A percentile compares a stretch with the other conserved stretches of the same genome.
Evolutionary conservation across 495 filamentous ascomycete genomes (phyloP).

Genomic region (Aspergillus sparsus): DNA sequence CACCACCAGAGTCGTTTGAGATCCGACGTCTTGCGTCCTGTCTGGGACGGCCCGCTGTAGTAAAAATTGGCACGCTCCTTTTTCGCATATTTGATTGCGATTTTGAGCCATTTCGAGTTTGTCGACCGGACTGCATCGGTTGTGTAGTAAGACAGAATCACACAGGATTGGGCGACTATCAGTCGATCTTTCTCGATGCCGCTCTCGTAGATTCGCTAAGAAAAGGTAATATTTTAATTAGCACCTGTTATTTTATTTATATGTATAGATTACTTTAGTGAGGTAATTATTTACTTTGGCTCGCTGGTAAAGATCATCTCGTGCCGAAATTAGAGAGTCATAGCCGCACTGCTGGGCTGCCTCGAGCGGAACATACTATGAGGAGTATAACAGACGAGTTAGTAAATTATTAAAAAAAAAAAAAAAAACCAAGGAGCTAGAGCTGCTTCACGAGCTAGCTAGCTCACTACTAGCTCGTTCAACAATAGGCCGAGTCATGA

Average conservation of each 20-base stretch:
- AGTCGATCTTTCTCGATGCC: conserved; percentile 19
- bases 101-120: conserved; percentile 22
- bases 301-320: conserved; percentile 21
- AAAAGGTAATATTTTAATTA: not conserved
- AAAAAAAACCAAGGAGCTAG: no score
- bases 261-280: no score
- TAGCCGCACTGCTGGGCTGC: conserved; percentile 24
- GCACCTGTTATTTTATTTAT: not conserved
- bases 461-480: no score
- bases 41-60: not conserved
- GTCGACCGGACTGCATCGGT: conserved; percentile 19
- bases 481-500: no score
- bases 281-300: conserved; percentile 12
- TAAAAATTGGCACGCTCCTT: conserved; percentile 19
- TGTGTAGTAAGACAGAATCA: conserved; percentile 19
- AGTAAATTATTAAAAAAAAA: no score
- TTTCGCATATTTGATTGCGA: conserved; percentile 21
- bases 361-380: conserved; percentile 20
- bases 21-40: conserved; percentile 5
- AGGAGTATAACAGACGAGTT: not conserved
- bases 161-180: conserved; percentile 14
- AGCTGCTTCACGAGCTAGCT: no score
- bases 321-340: conserved; percentile 14
- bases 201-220: conserved; percentile 17
- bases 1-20: conserved; percentile 24